Evolutionary conservation across 768 basidiomycete genomes (phyloP).

Genomic region (Tylopilus rubrobrunneus): DNA sequence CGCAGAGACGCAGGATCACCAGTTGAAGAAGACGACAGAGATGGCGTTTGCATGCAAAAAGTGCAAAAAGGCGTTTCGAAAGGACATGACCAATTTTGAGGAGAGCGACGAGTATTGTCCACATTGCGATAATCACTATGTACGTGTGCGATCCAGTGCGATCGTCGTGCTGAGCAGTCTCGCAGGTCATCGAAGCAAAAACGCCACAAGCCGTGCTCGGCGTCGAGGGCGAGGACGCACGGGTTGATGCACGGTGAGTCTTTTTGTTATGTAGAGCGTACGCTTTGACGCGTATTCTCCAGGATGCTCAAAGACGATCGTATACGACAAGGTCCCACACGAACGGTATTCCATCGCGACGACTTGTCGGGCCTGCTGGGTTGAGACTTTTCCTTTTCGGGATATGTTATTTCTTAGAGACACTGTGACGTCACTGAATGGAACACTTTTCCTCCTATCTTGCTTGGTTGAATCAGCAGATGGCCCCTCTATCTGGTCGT

Average conservation of each 20-base stretch:
- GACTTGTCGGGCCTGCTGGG: conserved; percentile 46
- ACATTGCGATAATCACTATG: conserved; percentile 98
- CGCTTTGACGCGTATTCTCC: neutral
- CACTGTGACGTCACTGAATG: conserved; percentile 21
- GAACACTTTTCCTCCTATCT: conserved; percentile 16
- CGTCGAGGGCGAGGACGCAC: conserved; percentile 88
- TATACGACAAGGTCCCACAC: conserved; percentile 46
- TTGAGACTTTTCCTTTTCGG: conserved; percentile 17
- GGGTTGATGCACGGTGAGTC: conserved; percentile 79
- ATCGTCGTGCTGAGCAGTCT: neutral
- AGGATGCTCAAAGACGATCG: conserved; percentile 93
- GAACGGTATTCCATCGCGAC: conserved; percentile 49
- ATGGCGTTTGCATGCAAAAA: conserved; percentile 85
- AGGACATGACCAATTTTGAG: conserved; percentile 89
- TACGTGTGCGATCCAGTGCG: conserved; percentile 36
- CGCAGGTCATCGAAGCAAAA: conserved; percentile 88
- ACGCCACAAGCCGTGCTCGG: conserved; percentile 80
- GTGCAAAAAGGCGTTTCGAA: conserved; percentile 93
- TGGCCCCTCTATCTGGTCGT: conserved; percentile 11
- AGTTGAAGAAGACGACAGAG: conserved; percentile 70
- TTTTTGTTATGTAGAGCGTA: neutral
- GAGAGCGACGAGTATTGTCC: conserved; percentile 99
- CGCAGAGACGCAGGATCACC: conserved; percentile 75
- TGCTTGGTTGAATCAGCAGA: conserved; percentile 11
- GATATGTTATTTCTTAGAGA: conserved; percentile 13